Percentiles rank a stretch among this genome's conserved stretches.
Evolutionary conservation across 306 rosid species (phyloP).

Genomic region (Lotus japonicus): DNA sequence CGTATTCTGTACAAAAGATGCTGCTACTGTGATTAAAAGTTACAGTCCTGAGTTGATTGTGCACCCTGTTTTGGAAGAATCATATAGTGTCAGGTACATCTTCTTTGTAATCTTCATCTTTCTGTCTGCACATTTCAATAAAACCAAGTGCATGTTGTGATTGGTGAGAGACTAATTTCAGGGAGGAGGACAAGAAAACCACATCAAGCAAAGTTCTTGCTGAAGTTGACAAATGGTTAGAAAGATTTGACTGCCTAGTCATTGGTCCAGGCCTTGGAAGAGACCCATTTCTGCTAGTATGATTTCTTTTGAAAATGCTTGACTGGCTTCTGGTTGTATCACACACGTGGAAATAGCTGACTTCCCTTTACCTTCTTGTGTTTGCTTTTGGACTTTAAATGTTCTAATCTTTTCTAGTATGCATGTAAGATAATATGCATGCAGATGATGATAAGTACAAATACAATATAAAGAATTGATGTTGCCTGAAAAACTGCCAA

Average conservation of each 20-base stretch:
- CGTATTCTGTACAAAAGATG: constrained; percentile 91
- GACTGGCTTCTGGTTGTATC: neutral
- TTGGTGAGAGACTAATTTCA: constrained; percentile 23
- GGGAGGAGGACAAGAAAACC: constrained; percentile 62
- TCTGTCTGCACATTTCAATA: neutral
- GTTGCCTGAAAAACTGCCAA: neutral
- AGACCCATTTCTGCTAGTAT: constrained; percentile 80
- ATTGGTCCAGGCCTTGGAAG: constrained; percentile 98
- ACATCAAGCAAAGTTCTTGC: constrained; percentile 53
- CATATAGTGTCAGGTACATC: constrained; percentile 58
- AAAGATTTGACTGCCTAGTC: constrained; percentile 86
- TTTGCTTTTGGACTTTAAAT: neutral
- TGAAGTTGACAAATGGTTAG: constrained; percentile 81
- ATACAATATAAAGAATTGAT: neutral
- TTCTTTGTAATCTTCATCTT: constrained; percentile 13
- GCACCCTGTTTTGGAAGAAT: constrained; percentile 84
- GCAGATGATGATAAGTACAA: neutral
- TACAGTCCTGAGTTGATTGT: constrained; percentile 92
- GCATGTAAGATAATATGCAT: neutral
- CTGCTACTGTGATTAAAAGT: constrained; percentile 80
- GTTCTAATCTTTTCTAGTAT: neutral
- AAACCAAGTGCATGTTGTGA: constrained; percentile 12
- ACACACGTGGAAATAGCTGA: neutral
- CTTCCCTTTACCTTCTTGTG: constrained; percentile 12
- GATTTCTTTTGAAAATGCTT: constrained; percentile 23